Evolutionary conservation across 2,329 filamentous ascomycete genomes (phyloP), one percentile per base, ranked within the genome.

Genomic region (Phialemonium atrogriseum): DNA sequence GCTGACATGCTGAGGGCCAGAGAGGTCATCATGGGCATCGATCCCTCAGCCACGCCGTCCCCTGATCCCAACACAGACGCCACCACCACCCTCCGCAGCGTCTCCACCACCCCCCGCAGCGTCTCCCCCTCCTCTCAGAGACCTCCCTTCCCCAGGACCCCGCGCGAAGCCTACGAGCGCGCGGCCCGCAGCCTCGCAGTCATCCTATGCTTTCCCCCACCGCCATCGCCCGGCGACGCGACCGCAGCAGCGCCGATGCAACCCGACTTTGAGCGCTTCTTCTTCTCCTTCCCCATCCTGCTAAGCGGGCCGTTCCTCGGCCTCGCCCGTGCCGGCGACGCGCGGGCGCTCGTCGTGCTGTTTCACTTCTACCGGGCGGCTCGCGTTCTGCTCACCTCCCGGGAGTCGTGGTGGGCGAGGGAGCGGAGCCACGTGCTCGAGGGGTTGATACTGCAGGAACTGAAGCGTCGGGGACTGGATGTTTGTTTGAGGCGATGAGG

Each of bases 221-320:
- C 19, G 22, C 13, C 23, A 27, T 14, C 10, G 26, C 14, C 7
- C 20, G 13, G n/a, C 11, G 22, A 10, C 15, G 12, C 9, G 29
- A 12, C 5, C 20, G 24, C 17, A 9, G 21, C 33, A 15, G 2
- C 17, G 18, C 19, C 13, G 12, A 32, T 4, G 19, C 32, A 24
- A 10, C 24, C 30, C 5, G 46, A 53, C 27, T 24, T 47, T 7
- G 46, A 48, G 40, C 40, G 46, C 33, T 37, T 51, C 27, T 37
- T 50, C 25, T 43, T 44, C 9, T 51, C 54, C 27, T 14, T 21
- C 13, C 45, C 49, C 7, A 46, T 52, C 27, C 37, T 52, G 23
- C 51, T 44, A 33, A 44, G 43, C 25, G 46, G 46, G 7, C 40
- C 42, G 10, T 39, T 54, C 22, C 30, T 47, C 16, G 34, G 38